Evolutionary conservation across 495 filamentous ascomycete species (phyloP).

Genomic region (Penicillium malachiteum): DNA sequence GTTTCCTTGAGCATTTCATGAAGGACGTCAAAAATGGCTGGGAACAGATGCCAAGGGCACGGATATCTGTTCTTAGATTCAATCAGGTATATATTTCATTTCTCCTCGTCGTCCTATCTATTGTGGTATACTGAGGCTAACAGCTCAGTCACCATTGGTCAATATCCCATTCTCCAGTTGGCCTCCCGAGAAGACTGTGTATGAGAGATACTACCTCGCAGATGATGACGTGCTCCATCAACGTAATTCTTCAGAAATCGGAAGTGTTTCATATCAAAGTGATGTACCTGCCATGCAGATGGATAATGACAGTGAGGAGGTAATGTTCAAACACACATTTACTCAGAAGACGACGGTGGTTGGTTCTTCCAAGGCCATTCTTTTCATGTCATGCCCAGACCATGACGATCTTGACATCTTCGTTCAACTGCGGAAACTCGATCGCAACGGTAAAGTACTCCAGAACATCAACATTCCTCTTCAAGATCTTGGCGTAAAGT

Average conservation of each 20-base stretch:
- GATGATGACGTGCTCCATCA: not conserved
- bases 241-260: not conserved
- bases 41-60: not conserved
- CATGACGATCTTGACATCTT: slow-evolving; percentile 6
- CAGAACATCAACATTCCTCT: slow-evolving; percentile 9
- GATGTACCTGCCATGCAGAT: not conserved
- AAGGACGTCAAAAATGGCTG: not conserved
- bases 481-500: not conserved
- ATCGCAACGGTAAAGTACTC: not conserved
- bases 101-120: not conserved
- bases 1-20: not conserved
- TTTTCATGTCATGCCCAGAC: slow-evolving; percentile 1
- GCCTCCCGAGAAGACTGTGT: not conserved
- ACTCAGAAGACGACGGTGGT: not conserved
- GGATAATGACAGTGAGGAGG: not conserved
- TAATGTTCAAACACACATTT: slow-evolving; percentile 4
- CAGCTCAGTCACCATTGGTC: not conserved
- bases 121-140: not conserved
- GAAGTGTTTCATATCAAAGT: not conserved
- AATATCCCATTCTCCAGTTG: not conserved
- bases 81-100: not conserved
- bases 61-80: not conserved
- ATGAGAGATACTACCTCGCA: not conserved
- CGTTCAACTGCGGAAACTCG: slow-evolving; percentile 3
- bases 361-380: not conserved